phyloP scores from a whole-genome alignment of 2,329 filamentous ascomycete species.

The Pseudonectria buxi region DNA sequence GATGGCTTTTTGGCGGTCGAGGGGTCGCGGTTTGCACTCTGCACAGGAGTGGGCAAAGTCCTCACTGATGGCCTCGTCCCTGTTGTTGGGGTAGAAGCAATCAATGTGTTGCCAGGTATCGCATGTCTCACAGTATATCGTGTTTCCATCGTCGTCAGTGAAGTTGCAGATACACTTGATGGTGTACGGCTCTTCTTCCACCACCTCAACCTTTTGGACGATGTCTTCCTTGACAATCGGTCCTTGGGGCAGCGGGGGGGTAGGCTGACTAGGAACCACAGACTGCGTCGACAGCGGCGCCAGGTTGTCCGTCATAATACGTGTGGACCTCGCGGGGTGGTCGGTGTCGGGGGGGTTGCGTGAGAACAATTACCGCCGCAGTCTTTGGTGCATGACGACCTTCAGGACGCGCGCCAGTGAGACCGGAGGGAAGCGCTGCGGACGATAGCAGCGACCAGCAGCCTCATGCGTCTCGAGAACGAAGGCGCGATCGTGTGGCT shows the following conservation, averaged over 20 bases:
- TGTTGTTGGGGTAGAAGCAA: slow-evolving; percentile 80
- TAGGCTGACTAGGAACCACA: slow-evolving; percentile 48
- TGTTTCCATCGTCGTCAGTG: slow-evolving; percentile 92
- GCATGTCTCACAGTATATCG: slow-evolving; percentile 92
- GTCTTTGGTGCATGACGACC: slow-evolving; percentile 54
- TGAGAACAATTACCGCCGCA: slow-evolving; percentile 42
- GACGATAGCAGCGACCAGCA: slow-evolving; percentile 9
- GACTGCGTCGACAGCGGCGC: slow-evolving; percentile 48
- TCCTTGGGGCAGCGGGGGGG: slow-evolving; percentile 28
- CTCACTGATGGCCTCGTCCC: slow-evolving; percentile 62
- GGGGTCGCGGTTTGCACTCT: slow-evolving; percentile 72
- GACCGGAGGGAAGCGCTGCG: slow-evolving; percentile 15
- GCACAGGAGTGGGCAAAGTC: slow-evolving; percentile 78
- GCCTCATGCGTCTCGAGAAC: slow-evolving; percentile 17
- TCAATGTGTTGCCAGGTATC: slow-evolving; percentile 98
- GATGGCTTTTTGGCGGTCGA: slow-evolving; percentile 69
- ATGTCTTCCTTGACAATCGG: slow-evolving; percentile 34
- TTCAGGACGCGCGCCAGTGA: slow-evolving; percentile 34
- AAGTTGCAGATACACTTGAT: slow-evolving; percentile 98
- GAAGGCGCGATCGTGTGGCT: slow-evolving; percentile 2
- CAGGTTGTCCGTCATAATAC: slow-evolving; percentile 59
- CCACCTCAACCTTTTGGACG: slow-evolving; percentile 42
- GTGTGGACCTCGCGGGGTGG: slow-evolving; percentile 37
- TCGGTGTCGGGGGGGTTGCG: slow-evolving; percentile 31
- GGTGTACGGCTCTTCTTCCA: slow-evolving; percentile 76